Percentiles rank a stretch among this genome's conserved stretches.
Conservation (phyloP, 345 rosid species). For the Combretum micranthum region DNA sequence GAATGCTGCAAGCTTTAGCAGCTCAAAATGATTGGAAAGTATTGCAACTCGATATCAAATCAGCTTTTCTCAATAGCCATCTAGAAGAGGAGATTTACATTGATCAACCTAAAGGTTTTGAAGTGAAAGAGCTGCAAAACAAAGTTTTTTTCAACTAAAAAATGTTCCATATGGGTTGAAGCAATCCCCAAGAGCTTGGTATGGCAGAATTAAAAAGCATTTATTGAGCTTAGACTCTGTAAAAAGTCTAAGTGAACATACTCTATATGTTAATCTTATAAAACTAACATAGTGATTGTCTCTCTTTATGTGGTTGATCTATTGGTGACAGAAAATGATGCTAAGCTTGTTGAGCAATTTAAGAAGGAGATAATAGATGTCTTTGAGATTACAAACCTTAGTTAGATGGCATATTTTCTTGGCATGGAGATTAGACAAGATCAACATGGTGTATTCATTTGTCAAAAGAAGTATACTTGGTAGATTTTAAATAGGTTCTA, state of each 20-base stretch:
- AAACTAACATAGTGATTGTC: too few species aligned
- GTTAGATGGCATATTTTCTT: not conserved
- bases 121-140: too few species aligned
- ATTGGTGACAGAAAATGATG: not conserved
- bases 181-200: too few species aligned
- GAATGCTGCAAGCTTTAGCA: not conserved
- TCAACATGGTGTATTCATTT: not conserved
- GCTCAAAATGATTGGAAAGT: conserved; percentile 5
- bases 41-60: conserved; percentile 5
- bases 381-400: not conserved
- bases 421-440: not conserved
- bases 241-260: too few species aligned
- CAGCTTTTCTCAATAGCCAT: not conserved
- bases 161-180: too few species aligned
- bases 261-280: too few species aligned
- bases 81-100: conserved; percentile 1
- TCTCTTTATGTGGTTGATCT: too few species aligned
- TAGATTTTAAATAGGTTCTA: not conserved
- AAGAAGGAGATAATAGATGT: not conserved
- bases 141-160: too few species aligned
- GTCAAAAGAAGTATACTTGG: not conserved
- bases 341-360: not conserved
- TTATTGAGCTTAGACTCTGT: too few species aligned
- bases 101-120: not conserved
- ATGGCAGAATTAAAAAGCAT: too few species aligned